These are phyloP conservation scores for Tylopilus sp. DNA, from an alignment of 768 basidiomycete species.

Conservation along the genomic window DNA sequence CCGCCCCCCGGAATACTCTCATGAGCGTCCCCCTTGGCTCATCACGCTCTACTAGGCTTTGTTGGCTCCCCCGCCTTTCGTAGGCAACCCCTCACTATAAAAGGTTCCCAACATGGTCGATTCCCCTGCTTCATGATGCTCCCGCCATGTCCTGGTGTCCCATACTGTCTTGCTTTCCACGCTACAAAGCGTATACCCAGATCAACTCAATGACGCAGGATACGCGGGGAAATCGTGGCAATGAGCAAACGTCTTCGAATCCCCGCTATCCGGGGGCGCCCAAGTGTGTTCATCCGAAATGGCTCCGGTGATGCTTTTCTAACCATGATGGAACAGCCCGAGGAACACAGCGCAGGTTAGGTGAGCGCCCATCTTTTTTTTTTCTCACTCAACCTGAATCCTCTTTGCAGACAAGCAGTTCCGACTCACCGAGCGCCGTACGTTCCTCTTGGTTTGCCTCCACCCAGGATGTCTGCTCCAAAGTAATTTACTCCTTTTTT, in stretches of 20 bases:
- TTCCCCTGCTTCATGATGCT: conserved; percentile 9
- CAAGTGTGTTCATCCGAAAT: conserved; percentile 15
- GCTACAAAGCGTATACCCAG: conserved; percentile 33
- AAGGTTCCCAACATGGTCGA: conserved; percentile 6
- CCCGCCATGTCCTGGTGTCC: conserved; percentile 31
- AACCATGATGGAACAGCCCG: conserved; percentile 8
- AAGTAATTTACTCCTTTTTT: conserved; percentile 14
- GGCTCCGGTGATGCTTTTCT: not conserved
- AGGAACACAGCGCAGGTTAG: conserved; percentile 14
- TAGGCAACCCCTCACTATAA: conserved; percentile 27
- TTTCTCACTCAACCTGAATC: not conserved
- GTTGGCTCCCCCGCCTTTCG: conserved; percentile 20
- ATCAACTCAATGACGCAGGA: conserved; percentile 32
- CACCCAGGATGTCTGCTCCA: conserved; percentile 15
- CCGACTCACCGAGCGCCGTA: conserved; percentile 17
- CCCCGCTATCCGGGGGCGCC: conserved; percentile 12
- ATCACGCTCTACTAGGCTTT: conserved; percentile 24
- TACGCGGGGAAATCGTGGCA: conserved; percentile 12
- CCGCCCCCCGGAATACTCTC: conserved; percentile 15
- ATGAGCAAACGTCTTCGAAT: conserved; percentile 14
- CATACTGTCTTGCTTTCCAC: conserved; percentile 29
- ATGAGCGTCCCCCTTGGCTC: conserved; percentile 13
- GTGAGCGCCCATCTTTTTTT: not conserved
- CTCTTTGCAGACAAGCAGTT: conserved; percentile 14
- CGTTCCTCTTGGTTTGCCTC: conserved; percentile 19